phyloP scores from a whole-genome alignment of 257 asterid genomes.

The Scutellaria galericulata region DNA sequence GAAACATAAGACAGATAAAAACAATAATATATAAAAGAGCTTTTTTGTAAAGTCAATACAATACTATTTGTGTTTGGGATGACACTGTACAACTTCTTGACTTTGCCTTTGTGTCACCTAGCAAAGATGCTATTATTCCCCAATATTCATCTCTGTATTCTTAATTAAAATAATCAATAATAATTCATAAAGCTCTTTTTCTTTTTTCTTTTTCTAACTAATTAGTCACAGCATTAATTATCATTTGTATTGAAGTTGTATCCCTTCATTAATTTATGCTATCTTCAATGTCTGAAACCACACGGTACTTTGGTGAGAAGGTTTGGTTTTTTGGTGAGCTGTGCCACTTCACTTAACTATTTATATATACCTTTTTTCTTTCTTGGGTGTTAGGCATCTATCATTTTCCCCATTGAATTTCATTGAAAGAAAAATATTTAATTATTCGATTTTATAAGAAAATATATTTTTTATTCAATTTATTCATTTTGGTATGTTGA shows the following conservation, averaged over 20 bases:
- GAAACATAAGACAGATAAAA: constrained; percentile 47
- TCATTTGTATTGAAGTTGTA: constrained; percentile 29
- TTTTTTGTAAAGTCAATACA: constrained; percentile 52
- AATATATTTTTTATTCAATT: no score
- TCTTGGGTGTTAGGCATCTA: no score
- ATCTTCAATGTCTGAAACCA: constrained; percentile 44
- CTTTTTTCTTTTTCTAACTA: not conserved
- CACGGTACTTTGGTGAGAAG: constrained; percentile 57
- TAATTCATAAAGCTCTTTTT: not conserved
- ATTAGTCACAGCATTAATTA: constrained; percentile 27
- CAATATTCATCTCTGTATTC: constrained; percentile 34
- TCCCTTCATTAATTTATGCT: constrained; percentile 34
- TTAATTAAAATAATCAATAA: constrained; percentile 27
- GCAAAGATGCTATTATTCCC: constrained; percentile 77
- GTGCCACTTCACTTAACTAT: constrained; percentile 28
- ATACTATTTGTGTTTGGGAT: constrained; percentile 30
- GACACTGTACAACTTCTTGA: constrained; percentile 50
- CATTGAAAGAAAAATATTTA: no score
- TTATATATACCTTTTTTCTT: no score
- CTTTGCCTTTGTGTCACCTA: constrained; percentile 68
- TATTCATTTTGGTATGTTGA: no score
- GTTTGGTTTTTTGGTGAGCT: constrained; percentile 64
- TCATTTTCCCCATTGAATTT: no score
- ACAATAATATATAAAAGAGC: constrained; percentile 22
- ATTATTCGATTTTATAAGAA: no score